A percentile compares a stretch with the other conserved stretches of the same genome.
These are phyloP conservation scores for Oropetium thomaeum DNA, from an alignment of 176 grass and related monocot genomes.

Conservation along the genomic window DNA sequence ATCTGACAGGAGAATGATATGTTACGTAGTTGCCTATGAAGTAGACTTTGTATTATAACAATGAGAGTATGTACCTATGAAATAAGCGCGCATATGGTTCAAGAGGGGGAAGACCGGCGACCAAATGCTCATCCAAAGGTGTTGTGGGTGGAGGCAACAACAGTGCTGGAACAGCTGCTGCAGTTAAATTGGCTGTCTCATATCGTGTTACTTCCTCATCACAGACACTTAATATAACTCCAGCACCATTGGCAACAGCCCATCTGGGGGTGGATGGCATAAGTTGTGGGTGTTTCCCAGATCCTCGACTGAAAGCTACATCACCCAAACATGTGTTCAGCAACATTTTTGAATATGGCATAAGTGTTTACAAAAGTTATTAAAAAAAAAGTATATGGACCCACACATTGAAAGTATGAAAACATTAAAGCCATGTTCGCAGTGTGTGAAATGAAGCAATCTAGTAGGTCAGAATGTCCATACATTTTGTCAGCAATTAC, in stretches of 20 bases:
- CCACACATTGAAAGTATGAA: neutral
- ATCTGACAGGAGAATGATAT: constrained; percentile 50
- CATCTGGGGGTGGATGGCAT: constrained; percentile 99
- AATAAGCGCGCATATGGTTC: constrained; percentile 97
- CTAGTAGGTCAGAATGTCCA: neutral
- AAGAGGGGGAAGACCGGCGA: constrained; percentile 83
- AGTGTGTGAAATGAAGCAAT: neutral
- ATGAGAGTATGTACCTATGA: constrained; percentile 63
- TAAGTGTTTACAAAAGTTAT: constrained; percentile 5
- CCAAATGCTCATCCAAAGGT: constrained; percentile 95
- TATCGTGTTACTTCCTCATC: constrained; percentile 93
- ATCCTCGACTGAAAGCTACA: constrained; percentile 83
- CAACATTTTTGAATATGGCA: neutral
- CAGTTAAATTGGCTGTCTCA: constrained; percentile 95
- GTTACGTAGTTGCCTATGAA: constrained; percentile 15
- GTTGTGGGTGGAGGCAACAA: constrained; percentile 91
- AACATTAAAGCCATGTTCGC: neutral
- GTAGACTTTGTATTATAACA: neutral
- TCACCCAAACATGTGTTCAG: constrained; percentile 4
- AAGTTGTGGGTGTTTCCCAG: constrained; percentile 97
- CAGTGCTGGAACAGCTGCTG: constrained; percentile 96
- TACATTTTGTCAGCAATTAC: neutral
- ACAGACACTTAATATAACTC: constrained; percentile 97
- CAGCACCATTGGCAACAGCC: constrained; percentile 99
- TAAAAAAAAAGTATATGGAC: neutral